Evolutionary conservation across 2,329 filamentous ascomycete species (phyloP).

Genomic region (Colletotrichum viniferum): DNA sequence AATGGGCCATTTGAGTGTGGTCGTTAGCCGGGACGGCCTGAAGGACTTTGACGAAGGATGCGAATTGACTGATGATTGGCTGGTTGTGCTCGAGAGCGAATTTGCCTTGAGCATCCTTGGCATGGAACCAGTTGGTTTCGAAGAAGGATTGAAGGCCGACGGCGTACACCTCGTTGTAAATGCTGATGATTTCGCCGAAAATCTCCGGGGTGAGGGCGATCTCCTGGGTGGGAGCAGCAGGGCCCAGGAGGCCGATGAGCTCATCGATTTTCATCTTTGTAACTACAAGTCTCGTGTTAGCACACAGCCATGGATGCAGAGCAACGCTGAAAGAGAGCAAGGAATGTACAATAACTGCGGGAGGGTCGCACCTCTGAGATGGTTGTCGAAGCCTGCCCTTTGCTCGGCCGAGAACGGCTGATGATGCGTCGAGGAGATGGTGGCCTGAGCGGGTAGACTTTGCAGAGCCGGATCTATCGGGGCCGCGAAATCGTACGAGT

Average conservation of each 20-base stretch:
- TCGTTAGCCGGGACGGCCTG: slow-evolving; percentile 54
- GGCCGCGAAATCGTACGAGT: slow-evolving; percentile 58
- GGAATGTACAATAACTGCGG: slow-evolving; percentile 23
- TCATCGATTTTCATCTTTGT: slow-evolving; percentile 76
- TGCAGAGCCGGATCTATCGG: slow-evolving; percentile 73
- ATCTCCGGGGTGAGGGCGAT: slow-evolving; percentile 55
- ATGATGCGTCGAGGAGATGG: slow-evolving; percentile 32
- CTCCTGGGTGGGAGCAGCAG: slow-evolving; percentile 59
- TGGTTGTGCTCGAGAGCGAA: slow-evolving; percentile 56
- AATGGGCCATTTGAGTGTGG: slow-evolving; percentile 55
- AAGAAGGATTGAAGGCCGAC: slow-evolving; percentile 76
- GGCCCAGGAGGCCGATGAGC: slow-evolving; percentile 67
- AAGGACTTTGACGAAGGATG: slow-evolving; percentile 64
- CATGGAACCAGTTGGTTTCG: slow-evolving; percentile 83
- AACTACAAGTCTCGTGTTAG: slow-evolving; percentile 54
- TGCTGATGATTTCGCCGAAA: slow-evolving; percentile 69
- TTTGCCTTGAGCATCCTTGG: slow-evolving; percentile 45
- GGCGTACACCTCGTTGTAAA: slow-evolving; percentile 80
- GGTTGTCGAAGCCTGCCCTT: slow-evolving; percentile 32
- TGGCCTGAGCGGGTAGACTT: slow-evolving; percentile 31
- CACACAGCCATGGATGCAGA: slow-evolving; percentile 32
- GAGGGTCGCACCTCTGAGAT: slow-evolving; percentile 56
- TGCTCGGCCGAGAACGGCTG: slow-evolving; percentile 30
- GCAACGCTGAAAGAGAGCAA: slow-evolving; percentile 33
- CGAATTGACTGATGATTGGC: slow-evolving; percentile 68